Evolutionary conservation across 1,284 basidiomycete species (phyloP).

Genomic region (Ganoderma meredithae): DNA sequence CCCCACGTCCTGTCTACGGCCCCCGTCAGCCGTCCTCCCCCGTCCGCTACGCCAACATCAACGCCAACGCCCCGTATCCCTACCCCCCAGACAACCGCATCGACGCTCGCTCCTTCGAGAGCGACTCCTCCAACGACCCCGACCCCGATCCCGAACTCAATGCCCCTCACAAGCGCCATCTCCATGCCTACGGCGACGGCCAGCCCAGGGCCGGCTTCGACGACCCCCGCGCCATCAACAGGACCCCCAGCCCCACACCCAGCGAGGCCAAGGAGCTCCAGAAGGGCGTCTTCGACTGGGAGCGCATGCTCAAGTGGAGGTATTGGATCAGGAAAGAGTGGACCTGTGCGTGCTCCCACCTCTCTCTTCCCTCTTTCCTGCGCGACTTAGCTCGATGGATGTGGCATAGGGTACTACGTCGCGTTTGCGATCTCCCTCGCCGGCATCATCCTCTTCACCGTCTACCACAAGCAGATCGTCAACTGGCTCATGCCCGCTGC

Average conservation of each 20-base stretch:
- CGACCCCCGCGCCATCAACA: constrained; percentile 37
- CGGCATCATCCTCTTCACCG: constrained; percentile 58
- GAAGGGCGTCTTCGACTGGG: constrained; percentile 53
- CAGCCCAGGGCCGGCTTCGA: constrained; percentile 26
- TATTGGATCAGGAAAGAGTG: constrained; percentile 60
- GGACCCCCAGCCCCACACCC: constrained; percentile 52
- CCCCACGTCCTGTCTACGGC: constrained; percentile 42
- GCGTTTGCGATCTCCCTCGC: constrained; percentile 41
- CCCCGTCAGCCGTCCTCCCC: constrained; percentile 29
- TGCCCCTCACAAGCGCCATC: constrained; percentile 15
- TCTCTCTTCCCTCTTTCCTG: neutral
- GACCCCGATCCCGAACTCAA: constrained; percentile 21
- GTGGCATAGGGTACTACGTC: constrained; percentile 33
- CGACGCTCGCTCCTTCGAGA: constrained; percentile 30
- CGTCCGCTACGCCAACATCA: constrained; percentile 29
- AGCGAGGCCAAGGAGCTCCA: constrained; percentile 46
- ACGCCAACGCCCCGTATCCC: constrained; percentile 27
- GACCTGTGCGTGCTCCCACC: constrained; percentile 49
- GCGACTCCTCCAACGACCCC: constrained; percentile 21
- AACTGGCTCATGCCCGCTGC: constrained; percentile 62
- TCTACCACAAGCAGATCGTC: constrained; percentile 66
- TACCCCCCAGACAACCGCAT: constrained; percentile 36
- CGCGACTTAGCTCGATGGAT: constrained; percentile 5
- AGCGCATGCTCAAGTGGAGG: constrained; percentile 49
- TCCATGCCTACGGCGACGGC: constrained; percentile 10